Percentiles rank a stretch among this genome's conserved stretches.
Conservation (phyloP, 257 asterid species). For the Echites panduratus region DNA sequence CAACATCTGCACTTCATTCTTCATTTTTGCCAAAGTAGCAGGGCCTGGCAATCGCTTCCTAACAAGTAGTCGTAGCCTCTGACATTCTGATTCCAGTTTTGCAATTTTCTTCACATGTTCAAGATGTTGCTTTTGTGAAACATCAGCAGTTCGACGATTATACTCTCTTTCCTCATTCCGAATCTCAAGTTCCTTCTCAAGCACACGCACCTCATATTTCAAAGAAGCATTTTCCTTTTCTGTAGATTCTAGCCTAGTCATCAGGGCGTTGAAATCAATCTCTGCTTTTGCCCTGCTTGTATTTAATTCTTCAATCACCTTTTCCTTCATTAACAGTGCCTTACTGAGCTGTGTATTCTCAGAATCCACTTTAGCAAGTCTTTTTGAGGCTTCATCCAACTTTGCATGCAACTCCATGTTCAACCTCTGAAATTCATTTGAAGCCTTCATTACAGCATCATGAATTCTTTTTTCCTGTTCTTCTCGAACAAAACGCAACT, state of each 20-base stretch:
- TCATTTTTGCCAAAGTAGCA: constrained; percentile 63
- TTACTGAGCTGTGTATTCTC: constrained; percentile 55
- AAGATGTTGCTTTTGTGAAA: constrained; percentile 48
- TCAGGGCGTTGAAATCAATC: constrained; percentile 41
- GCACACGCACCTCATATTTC: constrained; percentile 60
- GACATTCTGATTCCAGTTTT: constrained; percentile 70
- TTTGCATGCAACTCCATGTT: constrained; percentile 33
- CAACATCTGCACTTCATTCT: constrained; percentile 52
- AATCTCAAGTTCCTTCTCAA: constrained; percentile 76
- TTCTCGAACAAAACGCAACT: constrained; percentile 52
- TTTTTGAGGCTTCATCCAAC: constrained; percentile 41
- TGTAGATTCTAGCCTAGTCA: constrained; percentile 46
- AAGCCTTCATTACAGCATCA: constrained; percentile 42
- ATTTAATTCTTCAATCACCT: constrained; percentile 44
- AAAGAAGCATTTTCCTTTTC: constrained; percentile 72
- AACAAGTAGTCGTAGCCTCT: constrained; percentile 62
- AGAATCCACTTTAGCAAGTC: constrained; percentile 37
- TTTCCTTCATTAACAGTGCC: constrained; percentile 54
- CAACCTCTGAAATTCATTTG: constrained; percentile 48
- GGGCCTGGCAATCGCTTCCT: constrained; percentile 74
- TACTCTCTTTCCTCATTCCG: constrained; percentile 84
- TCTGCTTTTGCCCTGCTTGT: constrained; percentile 37
- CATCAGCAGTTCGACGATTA: constrained; percentile 56
- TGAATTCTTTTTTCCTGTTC: constrained; percentile 62
- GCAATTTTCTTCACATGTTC: constrained; percentile 56